Conservation (phyloP, 1,284 basidiomycete species). For the Melampsora larici-populina region DNA sequence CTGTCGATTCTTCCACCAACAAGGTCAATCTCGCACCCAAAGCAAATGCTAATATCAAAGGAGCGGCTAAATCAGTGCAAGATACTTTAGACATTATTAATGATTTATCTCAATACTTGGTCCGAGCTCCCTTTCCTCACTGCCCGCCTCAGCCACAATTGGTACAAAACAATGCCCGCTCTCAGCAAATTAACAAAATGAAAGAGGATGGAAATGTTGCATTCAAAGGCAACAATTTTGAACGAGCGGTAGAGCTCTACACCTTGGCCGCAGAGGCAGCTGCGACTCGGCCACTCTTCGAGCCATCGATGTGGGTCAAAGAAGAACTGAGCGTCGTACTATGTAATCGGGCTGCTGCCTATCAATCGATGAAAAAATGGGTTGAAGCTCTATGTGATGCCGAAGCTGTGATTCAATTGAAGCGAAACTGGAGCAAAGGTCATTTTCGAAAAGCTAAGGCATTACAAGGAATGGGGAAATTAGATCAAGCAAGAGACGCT, state of each 20-base stretch:
- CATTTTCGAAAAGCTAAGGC: constrained; percentile 91
- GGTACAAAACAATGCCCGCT: constrained; percentile 66
- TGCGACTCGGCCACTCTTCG: constrained; percentile 82
- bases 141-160: constrained; percentile 73
- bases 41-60: constrained; percentile 10
- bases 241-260: constrained; percentile 77
- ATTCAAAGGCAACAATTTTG: constrained; percentile 72
- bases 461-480: constrained; percentile 68
- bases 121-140: constrained; percentile 33
- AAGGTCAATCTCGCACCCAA: constrained; percentile 25
- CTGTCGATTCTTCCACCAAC: constrained; percentile 18
- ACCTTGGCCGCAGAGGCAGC: constrained; percentile 78
- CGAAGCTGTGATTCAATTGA: constrained; percentile 78
- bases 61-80: constrained; percentile 7
- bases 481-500: constrained; percentile 76
- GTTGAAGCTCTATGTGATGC: constrained; percentile 83
- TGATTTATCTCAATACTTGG: constrained; percentile 19
- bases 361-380: constrained; percentile 70
- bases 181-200: constrained; percentile 67
- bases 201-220: constrained; percentile 88
- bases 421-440: constrained; percentile 87
- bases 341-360: constrained; percentile 86
- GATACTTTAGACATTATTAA: constrained; percentile 34
- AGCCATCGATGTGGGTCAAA: constrained; percentile 71
- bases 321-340: constrained; percentile 85